Conservation (phyloP, 768 basidiomycete species). For the Pleurotus eryngii region DNA sequence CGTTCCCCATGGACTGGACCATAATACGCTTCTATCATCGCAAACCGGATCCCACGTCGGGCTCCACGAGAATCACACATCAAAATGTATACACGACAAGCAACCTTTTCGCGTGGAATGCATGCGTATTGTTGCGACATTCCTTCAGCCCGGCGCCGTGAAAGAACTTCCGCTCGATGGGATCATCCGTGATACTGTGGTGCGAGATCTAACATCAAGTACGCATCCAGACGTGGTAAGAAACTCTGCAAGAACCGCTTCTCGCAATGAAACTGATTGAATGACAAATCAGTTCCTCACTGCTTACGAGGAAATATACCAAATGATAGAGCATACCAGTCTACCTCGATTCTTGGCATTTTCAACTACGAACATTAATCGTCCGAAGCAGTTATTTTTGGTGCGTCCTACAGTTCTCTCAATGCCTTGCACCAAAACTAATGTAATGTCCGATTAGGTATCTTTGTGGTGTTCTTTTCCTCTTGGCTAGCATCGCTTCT, state of each 20-base stretch:
- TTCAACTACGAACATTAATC: constrained; percentile 32
- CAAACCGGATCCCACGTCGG: constrained; percentile 9
- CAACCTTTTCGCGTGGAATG: constrained; percentile 23
- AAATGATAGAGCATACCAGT: constrained; percentile 23
- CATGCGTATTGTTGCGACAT: constrained; percentile 26
- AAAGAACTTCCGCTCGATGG: constrained; percentile 28
- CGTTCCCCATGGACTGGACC: constrained; percentile 1
- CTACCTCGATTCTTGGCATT: constrained; percentile 29
- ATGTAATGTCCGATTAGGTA: constrained; percentile 21
- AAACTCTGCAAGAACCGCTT: background rate
- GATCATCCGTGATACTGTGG: constrained; percentile 21
- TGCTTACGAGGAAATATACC: constrained; percentile 30
- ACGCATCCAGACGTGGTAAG: constrained; percentile 36
- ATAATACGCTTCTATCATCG: constrained; percentile 6
- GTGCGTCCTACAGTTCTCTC: constrained; percentile 15
- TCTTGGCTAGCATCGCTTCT: constrained; percentile 22
- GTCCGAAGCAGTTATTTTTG: constrained; percentile 32
- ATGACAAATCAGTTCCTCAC: constrained; percentile 33
- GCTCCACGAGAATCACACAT: constrained; percentile 16
- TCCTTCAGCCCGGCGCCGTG: constrained; percentile 22
- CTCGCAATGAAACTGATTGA: background rate
- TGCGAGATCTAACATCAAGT: constrained; percentile 23
- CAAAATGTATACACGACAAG: constrained; percentile 5
- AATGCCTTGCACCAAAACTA: background rate
- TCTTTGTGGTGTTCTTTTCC: constrained; percentile 20